Evolutionary conservation across 2,329 filamentous ascomycete genomes (phyloP), one percentile per base, ranked within the genome.

Genomic region (Colletotrichum sublineola): DNA sequence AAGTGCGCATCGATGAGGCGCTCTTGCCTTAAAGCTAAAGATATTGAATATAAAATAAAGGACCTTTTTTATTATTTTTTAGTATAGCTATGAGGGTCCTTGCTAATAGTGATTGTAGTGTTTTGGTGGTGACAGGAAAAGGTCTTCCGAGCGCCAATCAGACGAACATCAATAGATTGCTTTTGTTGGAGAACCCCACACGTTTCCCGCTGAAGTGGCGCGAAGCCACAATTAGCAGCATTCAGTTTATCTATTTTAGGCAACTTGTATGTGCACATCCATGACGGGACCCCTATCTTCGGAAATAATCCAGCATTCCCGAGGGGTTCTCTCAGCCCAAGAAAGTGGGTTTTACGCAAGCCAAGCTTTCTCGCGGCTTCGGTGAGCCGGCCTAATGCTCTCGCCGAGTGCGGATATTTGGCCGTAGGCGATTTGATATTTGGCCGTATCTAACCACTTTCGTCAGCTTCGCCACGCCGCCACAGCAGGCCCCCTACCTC

Each of bases 211-310:
- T 14, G 20, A 18, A 29, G 44, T 24, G 60, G 33, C 60, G 50
- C 36, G 33, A n/a, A 31, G 60, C 33, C 46, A 63, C 60, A 24
- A 31, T n/a, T 18, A n/a, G 36, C 11, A 14, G 48, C 62, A n/a
- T n/a, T 55, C 53, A 44, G 42, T 55, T n/a, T 55, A 44, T 64
- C 62, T 64, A 64, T 64, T 64, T 64, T 55, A 38, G 62, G 62
- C 38, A 42, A n/a, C 24, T 42, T 33, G 36, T 24, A 40, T 50
- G 20, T 8, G 15, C 18, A 20, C 24, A 55, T 31, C 61, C 62
- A 38, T 64, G 62, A 14, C 50, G 50, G 12, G 38, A 36, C 36
- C 62, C 24, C 33, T 20, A 8, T 20, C 48, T 15, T 42, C 48
- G 36, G 61, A 31, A 15, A n/a, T 40, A 42, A 44, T 24, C 36